These are phyloP conservation scores for Spizellomyces sp. DNA, from an alignment of 192 early-diverging fungal species.

Conservation along the genomic window DNA sequence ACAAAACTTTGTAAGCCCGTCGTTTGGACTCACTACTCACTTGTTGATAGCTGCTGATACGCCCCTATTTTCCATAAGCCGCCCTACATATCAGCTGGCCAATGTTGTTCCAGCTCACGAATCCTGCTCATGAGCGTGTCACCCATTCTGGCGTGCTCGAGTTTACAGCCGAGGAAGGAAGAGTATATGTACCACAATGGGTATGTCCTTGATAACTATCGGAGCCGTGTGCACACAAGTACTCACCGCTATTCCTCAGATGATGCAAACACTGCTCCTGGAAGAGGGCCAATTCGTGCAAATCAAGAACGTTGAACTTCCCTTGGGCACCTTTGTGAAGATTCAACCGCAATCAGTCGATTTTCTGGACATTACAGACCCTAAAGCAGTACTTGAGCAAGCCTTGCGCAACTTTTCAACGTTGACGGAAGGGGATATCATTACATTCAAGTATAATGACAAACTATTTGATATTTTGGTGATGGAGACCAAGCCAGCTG, in stretches of 20 bases:
- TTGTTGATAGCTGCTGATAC: not conserved
- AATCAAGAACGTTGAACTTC: constrained; percentile 76
- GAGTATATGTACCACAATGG: constrained; percentile 95
- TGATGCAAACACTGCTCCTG: constrained; percentile 88
- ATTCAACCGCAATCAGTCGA: constrained; percentile 96
- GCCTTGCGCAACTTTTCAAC: constrained; percentile 89
- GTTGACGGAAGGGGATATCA: constrained; percentile 87
- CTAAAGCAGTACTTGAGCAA: constrained; percentile 95
- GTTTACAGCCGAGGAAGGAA: constrained; percentile 97
- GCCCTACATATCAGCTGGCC: constrained; percentile 88
- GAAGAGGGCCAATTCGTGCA: constrained; percentile 77
- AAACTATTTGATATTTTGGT: constrained; percentile 87
- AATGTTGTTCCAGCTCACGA: constrained; percentile 86
- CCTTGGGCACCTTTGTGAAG: constrained; percentile 87
- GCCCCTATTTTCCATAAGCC: constrained; percentile 22
- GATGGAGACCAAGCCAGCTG: constrained; percentile 81
- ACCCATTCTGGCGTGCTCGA: constrained; percentile 98
- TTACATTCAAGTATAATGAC: constrained; percentile 90
- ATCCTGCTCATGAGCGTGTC: constrained; percentile 46
- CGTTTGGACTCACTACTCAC: not conserved
- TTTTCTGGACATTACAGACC: constrained; percentile 97
- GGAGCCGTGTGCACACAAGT: not conserved
- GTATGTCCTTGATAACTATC: constrained; percentile 44
- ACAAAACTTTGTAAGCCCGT: constrained; percentile 60
- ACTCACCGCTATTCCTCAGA: constrained; percentile 51